phyloP scores from a whole-genome alignment of 306 rosid genomes.

The Sesbania bispinosa region DNA sequence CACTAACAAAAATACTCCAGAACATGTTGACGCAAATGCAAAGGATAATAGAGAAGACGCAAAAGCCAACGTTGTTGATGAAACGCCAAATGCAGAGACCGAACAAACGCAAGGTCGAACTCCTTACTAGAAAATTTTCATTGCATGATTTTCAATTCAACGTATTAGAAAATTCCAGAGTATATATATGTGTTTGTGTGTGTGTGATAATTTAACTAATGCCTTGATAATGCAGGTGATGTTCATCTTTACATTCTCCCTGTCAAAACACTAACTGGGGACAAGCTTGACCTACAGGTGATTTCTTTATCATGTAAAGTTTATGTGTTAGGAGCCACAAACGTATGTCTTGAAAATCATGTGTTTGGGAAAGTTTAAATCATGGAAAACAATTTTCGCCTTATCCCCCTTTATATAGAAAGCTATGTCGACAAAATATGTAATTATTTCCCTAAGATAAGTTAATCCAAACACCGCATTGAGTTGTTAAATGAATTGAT shows the following conservation, averaged over 20 bases:
- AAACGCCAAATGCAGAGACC: slow-evolving; percentile 23
- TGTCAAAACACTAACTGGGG: slow-evolving; percentile 71
- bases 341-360: neutral
- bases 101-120: slow-evolving; percentile 50
- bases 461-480: neutral
- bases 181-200: neutral
- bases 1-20: slow-evolving; percentile 18
- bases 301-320: slow-evolving; percentile 13
- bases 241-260: slow-evolving; percentile 54
- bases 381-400: neutral
- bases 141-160: neutral
- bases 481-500: neutral
- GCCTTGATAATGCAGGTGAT: slow-evolving; percentile 50
- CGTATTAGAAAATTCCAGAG: neutral
- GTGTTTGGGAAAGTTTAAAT: neutral
- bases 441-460: too few relatives aligned
- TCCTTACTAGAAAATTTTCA: neutral
- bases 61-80: slow-evolving; percentile 34
- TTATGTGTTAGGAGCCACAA: neutral
- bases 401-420: too few relatives aligned
- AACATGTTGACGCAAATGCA: slow-evolving; percentile 21
- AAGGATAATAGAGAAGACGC: neutral
- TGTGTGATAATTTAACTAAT: neutral
- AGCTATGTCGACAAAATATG: neutral
- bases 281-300: slow-evolving; percentile 79